Conservation (phyloP, 345 rosid genomes). For the Salix purpurea region DNA sequence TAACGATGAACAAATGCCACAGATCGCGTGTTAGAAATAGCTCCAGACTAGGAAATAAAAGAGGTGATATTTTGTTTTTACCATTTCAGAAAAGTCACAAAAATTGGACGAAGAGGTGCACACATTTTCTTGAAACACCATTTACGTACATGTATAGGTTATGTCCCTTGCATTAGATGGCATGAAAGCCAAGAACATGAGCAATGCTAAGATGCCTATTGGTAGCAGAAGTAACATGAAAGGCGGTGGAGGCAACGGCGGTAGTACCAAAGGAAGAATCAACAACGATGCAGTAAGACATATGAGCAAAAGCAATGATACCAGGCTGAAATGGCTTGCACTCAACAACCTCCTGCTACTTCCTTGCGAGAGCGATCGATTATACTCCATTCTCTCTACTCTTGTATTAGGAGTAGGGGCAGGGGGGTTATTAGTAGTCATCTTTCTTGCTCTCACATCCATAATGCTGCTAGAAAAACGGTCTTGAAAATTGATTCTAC, state of each 20-base stretch:
- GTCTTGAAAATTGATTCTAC: slow-evolving; percentile 17
- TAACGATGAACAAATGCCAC: neutral
- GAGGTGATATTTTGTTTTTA: neutral
- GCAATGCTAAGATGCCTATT: slow-evolving; percentile 57
- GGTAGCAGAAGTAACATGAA: slow-evolving; percentile 73
- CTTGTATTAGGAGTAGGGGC: neutral
- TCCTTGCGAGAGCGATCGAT: slow-evolving; percentile 28
- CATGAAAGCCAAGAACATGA: slow-evolving; percentile 69
- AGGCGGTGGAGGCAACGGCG: slow-evolving; percentile 86
- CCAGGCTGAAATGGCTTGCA: slow-evolving; percentile 56
- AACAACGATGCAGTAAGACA: slow-evolving; percentile 64
- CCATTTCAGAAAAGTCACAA: neutral
- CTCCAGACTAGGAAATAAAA: neutral
- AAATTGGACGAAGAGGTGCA: neutral
- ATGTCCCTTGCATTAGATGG: slow-evolving; percentile 49
- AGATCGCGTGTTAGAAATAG: too few relatives aligned
- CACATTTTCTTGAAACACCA: slow-evolving; percentile 8
- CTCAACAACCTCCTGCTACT: slow-evolving; percentile 33
- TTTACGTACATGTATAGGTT: slow-evolving; percentile 41
- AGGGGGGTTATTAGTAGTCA: neutral
- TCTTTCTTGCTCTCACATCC: slow-evolving; percentile 26
- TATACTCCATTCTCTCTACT: slow-evolving; percentile 28
- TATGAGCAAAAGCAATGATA: slow-evolving; percentile 48
- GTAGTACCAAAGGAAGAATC: slow-evolving; percentile 73
- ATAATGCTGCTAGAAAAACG: slow-evolving; percentile 21